These are phyloP conservation scores for Apiospora malaysiana DNA, from an alignment of 2,329 filamentous ascomycete genomes.

Conservation along the genomic window DNA sequence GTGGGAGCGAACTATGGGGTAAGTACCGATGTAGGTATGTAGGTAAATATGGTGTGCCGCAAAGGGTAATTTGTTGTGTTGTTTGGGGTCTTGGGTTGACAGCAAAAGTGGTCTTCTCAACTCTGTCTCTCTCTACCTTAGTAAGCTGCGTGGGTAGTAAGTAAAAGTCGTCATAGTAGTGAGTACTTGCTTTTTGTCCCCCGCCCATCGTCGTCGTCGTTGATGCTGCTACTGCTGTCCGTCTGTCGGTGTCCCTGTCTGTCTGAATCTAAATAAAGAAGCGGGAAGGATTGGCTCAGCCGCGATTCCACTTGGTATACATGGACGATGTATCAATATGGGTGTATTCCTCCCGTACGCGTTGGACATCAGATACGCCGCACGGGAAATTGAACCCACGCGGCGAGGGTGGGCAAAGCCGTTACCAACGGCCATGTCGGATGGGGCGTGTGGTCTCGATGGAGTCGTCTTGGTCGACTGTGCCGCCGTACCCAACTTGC, in stretches of 20 bases:
- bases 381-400: not conserved
- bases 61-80: not conserved
- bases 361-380: not conserved
- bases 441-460: not conserved
- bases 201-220: not conserved
- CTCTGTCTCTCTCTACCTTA: too few species aligned
- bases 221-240: not conserved
- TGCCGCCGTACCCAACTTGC: not conserved
- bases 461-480: not conserved
- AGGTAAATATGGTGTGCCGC: not conserved
- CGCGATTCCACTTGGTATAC: not conserved
- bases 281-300: not conserved
- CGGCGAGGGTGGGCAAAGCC: not conserved
- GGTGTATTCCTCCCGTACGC: not conserved
- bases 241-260: too few species aligned
- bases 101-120: not conserved
- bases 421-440: not conserved
- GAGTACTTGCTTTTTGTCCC: not conserved
- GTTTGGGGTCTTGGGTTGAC: not conserved
- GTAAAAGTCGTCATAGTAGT: not conserved
- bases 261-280: constrained; percentile 5
- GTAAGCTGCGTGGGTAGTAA: too few species aligned
- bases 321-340: not conserved
- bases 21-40: not conserved
- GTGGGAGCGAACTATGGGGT: not conserved